A percentile compares a stretch with the other conserved stretches of the same genome.
Evolutionary conservation across 257 asterid genomes (phyloP).

Genomic region (Gentiana dahurica): DNA sequence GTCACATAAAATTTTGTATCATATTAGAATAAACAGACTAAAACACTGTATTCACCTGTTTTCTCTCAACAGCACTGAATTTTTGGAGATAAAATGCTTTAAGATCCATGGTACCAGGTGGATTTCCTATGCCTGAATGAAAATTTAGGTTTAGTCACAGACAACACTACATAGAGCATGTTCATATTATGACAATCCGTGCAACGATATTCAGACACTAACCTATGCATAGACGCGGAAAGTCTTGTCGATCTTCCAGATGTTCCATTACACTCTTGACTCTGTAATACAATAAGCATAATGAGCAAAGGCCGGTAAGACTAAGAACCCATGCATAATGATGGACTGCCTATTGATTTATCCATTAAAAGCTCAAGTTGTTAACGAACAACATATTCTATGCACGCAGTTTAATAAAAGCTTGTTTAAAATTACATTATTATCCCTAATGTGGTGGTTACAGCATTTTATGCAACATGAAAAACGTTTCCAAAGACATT

Average conservation of each 20-base stretch:
- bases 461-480: too few relatives aligned
- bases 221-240: constrained; percentile 96
- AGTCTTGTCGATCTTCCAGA: constrained; percentile 75
- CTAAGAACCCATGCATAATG: too few relatives aligned
- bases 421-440: too few relatives aligned
- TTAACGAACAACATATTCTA: too few relatives aligned
- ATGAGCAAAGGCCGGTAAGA: background rate
- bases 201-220: constrained; percentile 8
- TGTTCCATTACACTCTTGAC: constrained; percentile 88
- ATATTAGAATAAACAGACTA: too few relatives aligned
- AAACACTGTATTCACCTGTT: constrained; percentile 36
- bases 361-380: too few relatives aligned
- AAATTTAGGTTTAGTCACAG: constrained; percentile 3
- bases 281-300: constrained; percentile 27
- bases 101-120: constrained; percentile 95
- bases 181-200: constrained; percentile 3
- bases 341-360: too few relatives aligned
- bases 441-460: too few relatives aligned
- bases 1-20: too few relatives aligned
- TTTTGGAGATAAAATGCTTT: constrained; percentile 92
- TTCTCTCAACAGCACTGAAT: constrained; percentile 62
- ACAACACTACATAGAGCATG: constrained; percentile 1
- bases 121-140: constrained; percentile 70
- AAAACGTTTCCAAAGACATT: too few relatives aligned
- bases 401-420: too few relatives aligned